phyloP scores from a whole-genome alignment of 768 basidiomycete genomes.

The Tylopilus rubrobrunneus region DNA sequence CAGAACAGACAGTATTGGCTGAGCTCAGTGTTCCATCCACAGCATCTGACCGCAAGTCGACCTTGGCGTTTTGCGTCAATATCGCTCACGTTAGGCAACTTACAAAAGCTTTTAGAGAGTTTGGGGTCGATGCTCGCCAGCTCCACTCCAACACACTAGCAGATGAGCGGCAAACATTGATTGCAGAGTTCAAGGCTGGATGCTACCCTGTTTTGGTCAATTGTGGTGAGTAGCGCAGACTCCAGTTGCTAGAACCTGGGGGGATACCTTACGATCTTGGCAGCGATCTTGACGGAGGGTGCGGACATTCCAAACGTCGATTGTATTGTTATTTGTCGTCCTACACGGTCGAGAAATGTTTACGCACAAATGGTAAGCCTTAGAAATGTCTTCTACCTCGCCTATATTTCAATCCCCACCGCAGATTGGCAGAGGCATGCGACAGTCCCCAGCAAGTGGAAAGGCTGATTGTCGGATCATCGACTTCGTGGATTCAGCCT shows the following conservation, averaged over 20 bases:
- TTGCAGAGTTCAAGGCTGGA: conserved; percentile 66
- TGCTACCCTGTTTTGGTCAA: conserved; percentile 85
- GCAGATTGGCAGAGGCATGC: conserved; percentile 92
- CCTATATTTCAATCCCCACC: not conserved
- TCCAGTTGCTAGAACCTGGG: not conserved
- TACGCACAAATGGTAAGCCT: conserved; percentile 85
- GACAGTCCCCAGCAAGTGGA: conserved; percentile 74
- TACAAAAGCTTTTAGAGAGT: conserved; percentile 65
- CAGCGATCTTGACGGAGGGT: conserved; percentile 87
- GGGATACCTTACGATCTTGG: conserved; percentile 1
- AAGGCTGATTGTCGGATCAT: conserved; percentile 86
- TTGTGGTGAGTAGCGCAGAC: conserved; percentile 55
- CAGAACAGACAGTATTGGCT: conserved; percentile 2
- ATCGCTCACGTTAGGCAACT: conserved; percentile 74
- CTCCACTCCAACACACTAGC: conserved; percentile 67
- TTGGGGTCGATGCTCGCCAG: conserved; percentile 83
- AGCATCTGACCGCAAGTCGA: conserved; percentile 69
- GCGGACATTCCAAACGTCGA: conserved; percentile 95
- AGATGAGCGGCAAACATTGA: conserved; percentile 56
- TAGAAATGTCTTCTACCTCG: not conserved
- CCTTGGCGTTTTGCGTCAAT: conserved; percentile 89
- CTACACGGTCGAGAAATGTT: conserved; percentile 84
- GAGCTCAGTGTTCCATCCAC: not conserved
- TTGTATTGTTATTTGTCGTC: conserved; percentile 82
- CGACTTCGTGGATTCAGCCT: conserved; percentile 81